These are phyloP conservation scores for Plasmodium vivax DNA, from an alignment of 169 alveolate genomes.

Conservation along the genomic window DNA sequence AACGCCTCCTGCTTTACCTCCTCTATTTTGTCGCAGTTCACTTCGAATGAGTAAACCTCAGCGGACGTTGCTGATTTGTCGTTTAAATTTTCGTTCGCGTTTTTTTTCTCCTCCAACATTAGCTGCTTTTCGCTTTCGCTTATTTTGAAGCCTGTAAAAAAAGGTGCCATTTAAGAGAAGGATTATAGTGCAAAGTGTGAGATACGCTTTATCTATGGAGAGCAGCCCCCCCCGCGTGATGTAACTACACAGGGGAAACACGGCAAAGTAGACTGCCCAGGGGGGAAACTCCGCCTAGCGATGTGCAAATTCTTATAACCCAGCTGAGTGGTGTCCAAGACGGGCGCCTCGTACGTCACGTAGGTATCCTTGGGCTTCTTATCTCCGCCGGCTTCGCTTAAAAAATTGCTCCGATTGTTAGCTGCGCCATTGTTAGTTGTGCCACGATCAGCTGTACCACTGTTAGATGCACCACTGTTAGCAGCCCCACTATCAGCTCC, in stretches of 20 bases:
- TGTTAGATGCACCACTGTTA: slow-evolving; percentile 35
- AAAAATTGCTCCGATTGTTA: slow-evolving; percentile 9
- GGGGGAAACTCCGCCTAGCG: background rate
- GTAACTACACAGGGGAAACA: background rate
- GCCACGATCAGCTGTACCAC: slow-evolving; percentile 22
- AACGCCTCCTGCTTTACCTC: slow-evolving; percentile 92
- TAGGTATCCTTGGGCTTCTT: slow-evolving; percentile 62
- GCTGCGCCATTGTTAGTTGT: slow-evolving; percentile 43
- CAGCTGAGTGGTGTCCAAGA: slow-evolving; percentile 79
- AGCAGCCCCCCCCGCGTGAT: background rate
- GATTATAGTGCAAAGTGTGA: background rate
- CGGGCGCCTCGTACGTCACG: slow-evolving; percentile 76
- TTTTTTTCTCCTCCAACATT: slow-evolving; percentile 33
- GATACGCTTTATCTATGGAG: background rate
- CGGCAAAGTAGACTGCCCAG: background rate
- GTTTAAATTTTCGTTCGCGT: slow-evolving; percentile 30
- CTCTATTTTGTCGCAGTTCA: slow-evolving; percentile 89
- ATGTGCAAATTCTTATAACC: slow-evolving; percentile 45
- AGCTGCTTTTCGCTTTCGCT: slow-evolving; percentile 70
- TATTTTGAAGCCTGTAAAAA: slow-evolving; percentile 70
- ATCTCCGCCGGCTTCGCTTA: slow-evolving; percentile 12
- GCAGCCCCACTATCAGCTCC: slow-evolving; percentile 18
- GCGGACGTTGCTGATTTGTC: slow-evolving; percentile 23
- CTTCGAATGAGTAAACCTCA: slow-evolving; percentile 91
- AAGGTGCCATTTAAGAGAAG: background rate